phyloP scores from a whole-genome alignment of 2,329 filamentous ascomycete species.

The Trichoderma pleuroti region DNA sequence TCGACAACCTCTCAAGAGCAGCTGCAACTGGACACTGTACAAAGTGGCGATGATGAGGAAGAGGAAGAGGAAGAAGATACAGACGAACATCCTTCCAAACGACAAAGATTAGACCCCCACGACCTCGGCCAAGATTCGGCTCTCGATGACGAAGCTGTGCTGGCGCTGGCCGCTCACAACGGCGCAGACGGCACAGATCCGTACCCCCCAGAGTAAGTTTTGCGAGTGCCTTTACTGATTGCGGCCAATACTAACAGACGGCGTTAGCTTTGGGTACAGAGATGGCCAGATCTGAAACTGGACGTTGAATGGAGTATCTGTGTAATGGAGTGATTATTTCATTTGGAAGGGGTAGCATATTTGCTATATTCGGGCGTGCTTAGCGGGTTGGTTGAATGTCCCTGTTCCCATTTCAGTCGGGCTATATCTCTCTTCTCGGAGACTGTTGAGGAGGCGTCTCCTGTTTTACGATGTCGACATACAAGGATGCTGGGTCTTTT shows the following conservation, averaged over 20 bases:
- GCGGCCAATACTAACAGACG: neutral
- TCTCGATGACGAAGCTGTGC: slow-evolving; percentile 44
- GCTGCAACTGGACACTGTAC: slow-evolving; percentile 11
- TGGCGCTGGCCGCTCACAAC: slow-evolving; percentile 46
- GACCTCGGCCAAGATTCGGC: slow-evolving; percentile 24
- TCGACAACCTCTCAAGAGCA: slow-evolving; percentile 15
- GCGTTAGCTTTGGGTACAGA: slow-evolving; percentile 38
- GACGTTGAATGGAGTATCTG: neutral
- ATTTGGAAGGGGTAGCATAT: neutral
- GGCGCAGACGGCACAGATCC: slow-evolving; percentile 35
- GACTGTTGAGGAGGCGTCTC: neutral
- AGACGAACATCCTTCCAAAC: slow-evolving; percentile 39
- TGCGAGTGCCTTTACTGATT: neutral
- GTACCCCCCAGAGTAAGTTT: slow-evolving; percentile 43
- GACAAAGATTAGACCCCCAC: slow-evolving; percentile 36
- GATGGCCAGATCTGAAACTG: slow-evolving; percentile 33
- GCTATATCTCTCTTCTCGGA: neutral
- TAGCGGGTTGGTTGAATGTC: neutral
- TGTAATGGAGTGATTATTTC: neutral
- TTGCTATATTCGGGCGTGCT: neutral
- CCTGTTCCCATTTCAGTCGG: neutral
- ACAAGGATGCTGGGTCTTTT: neutral
- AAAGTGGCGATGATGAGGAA: slow-evolving; percentile 27
- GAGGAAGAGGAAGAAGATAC: slow-evolving; percentile 18
- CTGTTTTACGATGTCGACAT: neutral